Evolutionary conservation across 2,329 filamentous ascomycete species (phyloP).

Genomic region (Pseudonectria buxi): DNA sequence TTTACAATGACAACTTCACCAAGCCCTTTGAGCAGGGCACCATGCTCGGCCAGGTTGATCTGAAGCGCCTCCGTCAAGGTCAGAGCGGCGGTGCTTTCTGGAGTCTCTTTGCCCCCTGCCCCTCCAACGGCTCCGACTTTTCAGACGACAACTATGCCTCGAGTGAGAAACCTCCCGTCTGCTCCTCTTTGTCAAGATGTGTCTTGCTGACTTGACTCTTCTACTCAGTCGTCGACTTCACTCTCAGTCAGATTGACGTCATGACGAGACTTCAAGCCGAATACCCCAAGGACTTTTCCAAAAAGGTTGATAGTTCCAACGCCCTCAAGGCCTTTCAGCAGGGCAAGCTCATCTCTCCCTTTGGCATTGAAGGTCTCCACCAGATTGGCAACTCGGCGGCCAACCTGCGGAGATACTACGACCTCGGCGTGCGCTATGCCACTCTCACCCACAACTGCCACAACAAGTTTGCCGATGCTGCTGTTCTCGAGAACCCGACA

Average conservation of each 20-base stretch:
- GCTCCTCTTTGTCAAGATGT: background rate
- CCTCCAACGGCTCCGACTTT: slow-evolving; percentile 64
- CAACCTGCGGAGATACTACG: slow-evolving; percentile 68
- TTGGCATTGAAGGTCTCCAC: slow-evolving; percentile 82
- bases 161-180: slow-evolving; percentile 40
- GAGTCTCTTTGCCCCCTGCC: slow-evolving; percentile 79
- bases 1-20: slow-evolving; percentile 69
- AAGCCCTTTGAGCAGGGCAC: slow-evolving; percentile 65
- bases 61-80: slow-evolving; percentile 66
- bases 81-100: slow-evolving; percentile 83
- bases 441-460: slow-evolving; percentile 93
- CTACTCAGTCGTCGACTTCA: slow-evolving; percentile 53
- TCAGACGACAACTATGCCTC: slow-evolving; percentile 63
- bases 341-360: slow-evolving; percentile 65
- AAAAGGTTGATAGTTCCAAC: slow-evolving; percentile 50
- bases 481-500: slow-evolving; percentile 51
- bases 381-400: slow-evolving; percentile 83
- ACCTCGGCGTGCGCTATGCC: slow-evolving; percentile 76
- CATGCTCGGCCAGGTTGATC: slow-evolving; percentile 66
- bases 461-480: slow-evolving; percentile 82
- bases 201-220: background rate
- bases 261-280: slow-evolving; percentile 54
- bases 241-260: slow-evolving; percentile 69
- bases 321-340: slow-evolving; percentile 55
- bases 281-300: slow-evolving; percentile 66